phyloP scores from a whole-genome alignment of 192 early-diverging fungal species.

The Coemansia sp. region DNA sequence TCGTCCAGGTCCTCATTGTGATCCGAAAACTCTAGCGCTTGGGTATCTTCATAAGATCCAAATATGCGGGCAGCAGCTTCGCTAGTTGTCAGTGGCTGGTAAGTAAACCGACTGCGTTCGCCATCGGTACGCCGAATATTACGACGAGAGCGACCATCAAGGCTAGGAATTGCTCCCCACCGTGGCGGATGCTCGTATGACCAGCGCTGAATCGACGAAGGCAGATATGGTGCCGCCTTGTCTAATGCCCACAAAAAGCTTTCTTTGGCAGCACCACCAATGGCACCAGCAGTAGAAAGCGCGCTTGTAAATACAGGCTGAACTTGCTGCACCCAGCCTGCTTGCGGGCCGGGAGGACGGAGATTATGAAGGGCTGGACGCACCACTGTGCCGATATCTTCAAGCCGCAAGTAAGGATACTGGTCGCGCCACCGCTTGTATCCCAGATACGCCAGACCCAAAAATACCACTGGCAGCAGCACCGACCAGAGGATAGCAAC shows the following conservation, averaged over 20 bases:
- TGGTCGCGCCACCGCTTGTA: slow-evolving; percentile 40
- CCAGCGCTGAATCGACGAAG: slow-evolving; percentile 40
- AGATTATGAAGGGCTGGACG: slow-evolving; percentile 25
- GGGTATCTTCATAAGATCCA: slow-evolving; percentile 11
- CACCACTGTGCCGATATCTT: slow-evolving; percentile 38
- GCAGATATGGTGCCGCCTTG: slow-evolving; percentile 42
- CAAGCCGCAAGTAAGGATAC: slow-evolving; percentile 47
- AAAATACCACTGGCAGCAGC: slow-evolving; percentile 29
- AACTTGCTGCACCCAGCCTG: slow-evolving; percentile 29
- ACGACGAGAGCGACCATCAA: slow-evolving; percentile 33
- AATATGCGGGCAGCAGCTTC: slow-evolving; percentile 25
- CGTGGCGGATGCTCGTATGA: slow-evolving; percentile 51
- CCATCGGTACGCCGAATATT: slow-evolving; percentile 12
- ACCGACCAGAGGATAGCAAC: slow-evolving; percentile 47
- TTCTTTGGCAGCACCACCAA: slow-evolving; percentile 31
- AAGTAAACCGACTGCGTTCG: slow-evolving; percentile 26
- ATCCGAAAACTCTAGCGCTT: slow-evolving; percentile 9
- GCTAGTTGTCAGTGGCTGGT: slow-evolving; percentile 30
- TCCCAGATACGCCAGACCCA: slow-evolving; percentile 35
- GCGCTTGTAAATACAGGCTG: slow-evolving; percentile 47
- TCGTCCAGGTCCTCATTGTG: slow-evolving; percentile 15
- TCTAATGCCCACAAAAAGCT: slow-evolving; percentile 41
- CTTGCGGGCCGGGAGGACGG: slow-evolving; percentile 5
- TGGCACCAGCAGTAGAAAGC: slow-evolving; percentile 30
- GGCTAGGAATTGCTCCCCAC: slow-evolving; percentile 33